These are phyloP conservation scores for Linnemannia schmuckeri DNA, from an alignment of 192 early-diverging fungal species.

Conservation along the genomic window DNA sequence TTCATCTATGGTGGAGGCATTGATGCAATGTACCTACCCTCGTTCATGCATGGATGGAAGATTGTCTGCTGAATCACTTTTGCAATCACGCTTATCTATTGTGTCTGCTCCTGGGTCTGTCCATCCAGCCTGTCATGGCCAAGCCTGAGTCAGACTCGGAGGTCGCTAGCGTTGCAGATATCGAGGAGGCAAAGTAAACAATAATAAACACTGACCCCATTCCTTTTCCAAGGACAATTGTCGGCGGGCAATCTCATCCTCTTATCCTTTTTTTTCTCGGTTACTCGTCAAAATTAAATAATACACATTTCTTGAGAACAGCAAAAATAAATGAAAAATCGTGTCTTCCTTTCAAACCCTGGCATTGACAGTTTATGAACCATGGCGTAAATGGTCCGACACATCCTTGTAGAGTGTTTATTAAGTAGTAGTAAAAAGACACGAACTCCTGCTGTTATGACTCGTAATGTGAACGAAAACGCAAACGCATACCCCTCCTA, in stretches of 20 bases:
- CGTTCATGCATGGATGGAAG: constrained; percentile 22
- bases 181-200: neutral
- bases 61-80: constrained; percentile 23
- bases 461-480: neutral
- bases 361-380: neutral
- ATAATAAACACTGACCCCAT: neutral
- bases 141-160: neutral
- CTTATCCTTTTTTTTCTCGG: neutral
- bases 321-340: neutral
- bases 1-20: constrained; percentile 25
- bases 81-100: constrained; percentile 19
- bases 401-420: neutral
- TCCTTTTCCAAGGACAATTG: neutral
- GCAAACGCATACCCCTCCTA: neutral
- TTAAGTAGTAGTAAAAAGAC: neutral
- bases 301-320: neutral
- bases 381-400: too few species aligned
- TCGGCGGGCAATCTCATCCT: neutral
- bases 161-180: neutral
- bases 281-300: neutral
- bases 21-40: constrained; percentile 1
- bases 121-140: constrained; percentile 13
- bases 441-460: neutral
- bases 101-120: constrained; percentile 15
- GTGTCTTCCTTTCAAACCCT: neutral